Base-by-base conservation (phyloP, 768 basidiomycete species). In the Lactarius indigo region DNA sequence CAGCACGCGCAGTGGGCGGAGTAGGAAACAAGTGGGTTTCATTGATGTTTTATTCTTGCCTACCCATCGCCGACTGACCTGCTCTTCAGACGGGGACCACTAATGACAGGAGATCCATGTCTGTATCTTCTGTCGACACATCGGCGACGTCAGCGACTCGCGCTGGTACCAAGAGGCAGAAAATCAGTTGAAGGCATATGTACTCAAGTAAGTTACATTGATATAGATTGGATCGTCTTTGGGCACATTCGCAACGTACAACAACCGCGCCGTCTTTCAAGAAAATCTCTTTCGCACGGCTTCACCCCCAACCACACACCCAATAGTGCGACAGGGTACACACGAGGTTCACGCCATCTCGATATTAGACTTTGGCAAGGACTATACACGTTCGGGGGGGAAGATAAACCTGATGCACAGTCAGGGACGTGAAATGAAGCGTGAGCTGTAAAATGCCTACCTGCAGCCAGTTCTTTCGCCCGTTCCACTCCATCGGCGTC, bases 401-500 rank as follows among this genome's bases (percentile, higher is more conserved):
- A 59, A 89, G 82, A 73, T 92, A 92, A 28, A 90, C 86, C 88
- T 91, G 70, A 28, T 23, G 54, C 57, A 28, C 5, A 31, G 18
- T 39, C 60, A 64, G 64, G 20, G 15, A 31, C 7, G 28, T 52
- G 33, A 47, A 54, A 66, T 61, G 64, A 44, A 41, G 10, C 28
- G 42, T 56, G 20, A 20, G 13, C 23, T 6, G 13, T 26, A 50
- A 50, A 71, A n/a, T 42, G 72, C 82, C 66, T 70, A 92, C 94
- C 83, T 96, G 91, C 61, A 90, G 71, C 81, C 84, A 97, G 75
- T 98, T 98, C 77, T 87, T 91, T 74, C 96, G 84, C n/a, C 83
- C 85, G 74, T 96, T 94, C 96, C 96, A 98, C 72, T 88, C 89
- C 82, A 92, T 76, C 1, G 91, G 86, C 28, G 90, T 92, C 20